Base-by-base conservation (phyloP, 371 early-diverging fungal species). In the Cokeromyces recurvatus region DNA sequence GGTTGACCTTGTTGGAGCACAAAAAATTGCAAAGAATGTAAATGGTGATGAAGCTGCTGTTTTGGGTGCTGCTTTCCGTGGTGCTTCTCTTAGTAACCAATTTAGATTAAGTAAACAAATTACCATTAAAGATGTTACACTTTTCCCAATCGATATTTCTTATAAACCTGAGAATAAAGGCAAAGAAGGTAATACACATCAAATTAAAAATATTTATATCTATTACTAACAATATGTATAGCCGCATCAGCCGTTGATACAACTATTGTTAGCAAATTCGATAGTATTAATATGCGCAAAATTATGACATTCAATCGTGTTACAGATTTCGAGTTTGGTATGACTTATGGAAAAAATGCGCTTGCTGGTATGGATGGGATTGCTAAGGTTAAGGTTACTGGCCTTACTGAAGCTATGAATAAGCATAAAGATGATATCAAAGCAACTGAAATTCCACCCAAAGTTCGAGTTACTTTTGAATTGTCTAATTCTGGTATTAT, bases 11-110 rank as follows among this genome's bases (percentile, higher is more conserved):
- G 82, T 92, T 51, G 95, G 95, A 57, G 76, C 82, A 79, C 84
- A 82, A 53, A 91, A 87, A 68, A 85, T 98, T 52, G 91, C 95
- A 31, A 82, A 89, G 71, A 92, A 90, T 51, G 85, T 98, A 21
- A 95, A 98, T 57, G 89, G 80, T 24, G 98, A 98, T 57, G 98
- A 98, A 68, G 95, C 97, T 12, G 91, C 91, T 31, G 97, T 92
- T n/a, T 65, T 94, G 60, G 89, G 90, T 38, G 96, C 97, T 36
- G 91, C 85, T 8, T 91, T 93, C 76, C 85, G 84, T 48, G 93
- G 89, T 20, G 98, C 98, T 7, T 71, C 81, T 17, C 66, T 91
- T 32, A 90, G 90, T 62, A 81, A 86, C 47, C 89, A 87, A 56
- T 95, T 96, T 74, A 81, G 84, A 59, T 86, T 94, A 32, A 76